Percentiles rank a stretch among this genome's conserved stretches.
Conservation (phyloP, 345 rosid species). For the Adansonia digitata region DNA sequence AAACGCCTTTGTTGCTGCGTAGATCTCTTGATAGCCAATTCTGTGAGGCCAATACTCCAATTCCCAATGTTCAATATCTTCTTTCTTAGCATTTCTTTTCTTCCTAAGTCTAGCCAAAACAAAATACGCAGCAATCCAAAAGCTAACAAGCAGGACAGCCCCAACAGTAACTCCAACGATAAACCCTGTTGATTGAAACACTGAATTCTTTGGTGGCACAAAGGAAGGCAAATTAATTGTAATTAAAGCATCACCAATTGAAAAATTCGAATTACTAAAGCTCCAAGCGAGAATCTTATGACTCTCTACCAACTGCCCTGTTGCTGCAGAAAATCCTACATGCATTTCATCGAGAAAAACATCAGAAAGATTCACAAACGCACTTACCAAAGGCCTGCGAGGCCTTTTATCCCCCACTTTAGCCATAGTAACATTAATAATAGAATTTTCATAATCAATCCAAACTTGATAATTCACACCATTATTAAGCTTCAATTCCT, state of each 20-base stretch:
- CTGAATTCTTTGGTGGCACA: slow-evolving; percentile 18
- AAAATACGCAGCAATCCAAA: slow-evolving; percentile 10
- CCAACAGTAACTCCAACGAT: slow-evolving; percentile 19
- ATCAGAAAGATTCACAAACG: slow-evolving; percentile 14
- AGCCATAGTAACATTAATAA: slow-evolving; percentile 36
- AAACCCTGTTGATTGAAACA: slow-evolving; percentile 27
- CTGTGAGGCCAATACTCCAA: slow-evolving; percentile 38
- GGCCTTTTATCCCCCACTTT: slow-evolving; percentile 34
- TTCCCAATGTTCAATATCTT: slow-evolving; percentile 33
- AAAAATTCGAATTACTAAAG: slow-evolving; percentile 24
- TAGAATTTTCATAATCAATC: slow-evolving; percentile 21
- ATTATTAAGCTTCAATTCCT: slow-evolving; percentile 26
- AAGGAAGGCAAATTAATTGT: slow-evolving; percentile 30
- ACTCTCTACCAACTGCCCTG: slow-evolving; percentile 27
- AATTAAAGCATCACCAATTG: slow-evolving; percentile 23
- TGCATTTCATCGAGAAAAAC: slow-evolving; percentile 17
- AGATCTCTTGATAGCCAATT: slow-evolving; percentile 20
- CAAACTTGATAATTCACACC: slow-evolving; percentile 30
- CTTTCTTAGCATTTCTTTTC: slow-evolving; percentile 15
- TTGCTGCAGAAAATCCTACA: slow-evolving; percentile 22
- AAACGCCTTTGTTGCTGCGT: slow-evolving; percentile 26
- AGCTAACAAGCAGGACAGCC: not conserved
- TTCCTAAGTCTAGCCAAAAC: not conserved
- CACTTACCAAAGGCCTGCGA: slow-evolving; percentile 20
- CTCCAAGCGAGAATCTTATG: slow-evolving; percentile 30